These are phyloP conservation scores for Chrysoporthe cubensis DNA, from an alignment of 2,329 filamentous ascomycete species.

Conservation along the genomic window DNA sequence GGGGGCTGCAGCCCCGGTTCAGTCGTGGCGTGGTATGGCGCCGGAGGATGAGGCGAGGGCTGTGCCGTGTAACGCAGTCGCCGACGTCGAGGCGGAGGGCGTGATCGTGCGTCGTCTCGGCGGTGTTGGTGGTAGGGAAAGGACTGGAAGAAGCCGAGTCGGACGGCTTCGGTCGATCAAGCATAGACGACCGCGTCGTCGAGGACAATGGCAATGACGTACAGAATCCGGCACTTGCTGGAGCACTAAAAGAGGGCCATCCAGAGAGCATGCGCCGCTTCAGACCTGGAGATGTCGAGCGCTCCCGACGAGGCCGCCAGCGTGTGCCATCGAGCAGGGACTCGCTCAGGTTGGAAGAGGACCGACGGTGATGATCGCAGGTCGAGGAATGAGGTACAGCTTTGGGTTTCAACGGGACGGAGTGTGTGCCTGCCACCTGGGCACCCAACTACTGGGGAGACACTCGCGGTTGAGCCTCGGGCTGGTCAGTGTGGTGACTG, in stretches of 20 bases:
- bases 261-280: neutral
- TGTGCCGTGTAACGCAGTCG: neutral
- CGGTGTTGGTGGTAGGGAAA: neutral
- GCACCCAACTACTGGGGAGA: neutral
- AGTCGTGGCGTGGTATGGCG: neutral
- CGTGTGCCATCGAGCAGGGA: neutral
- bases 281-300: slow-evolving; percentile 1
- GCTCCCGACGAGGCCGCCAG: neutral
- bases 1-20: slow-evolving; percentile 5
- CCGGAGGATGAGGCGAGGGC: neutral
- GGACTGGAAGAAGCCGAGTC: neutral
- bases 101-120: neutral
- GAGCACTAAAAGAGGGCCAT: neutral
- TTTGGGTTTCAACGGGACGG: neutral
- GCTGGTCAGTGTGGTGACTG: neutral
- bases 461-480: slow-evolving; percentile 14
- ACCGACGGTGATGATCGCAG: neutral
- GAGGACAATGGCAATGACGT: slow-evolving; percentile 7
- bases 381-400: neutral
- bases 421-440: neutral
- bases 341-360: neutral
- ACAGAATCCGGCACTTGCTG: slow-evolving; percentile 2
- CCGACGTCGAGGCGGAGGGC: neutral
- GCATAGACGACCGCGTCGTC: neutral
- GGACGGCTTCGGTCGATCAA: neutral